Conservation (phyloP, 257 asterid species). For the Forsythia suspensa region DNA sequence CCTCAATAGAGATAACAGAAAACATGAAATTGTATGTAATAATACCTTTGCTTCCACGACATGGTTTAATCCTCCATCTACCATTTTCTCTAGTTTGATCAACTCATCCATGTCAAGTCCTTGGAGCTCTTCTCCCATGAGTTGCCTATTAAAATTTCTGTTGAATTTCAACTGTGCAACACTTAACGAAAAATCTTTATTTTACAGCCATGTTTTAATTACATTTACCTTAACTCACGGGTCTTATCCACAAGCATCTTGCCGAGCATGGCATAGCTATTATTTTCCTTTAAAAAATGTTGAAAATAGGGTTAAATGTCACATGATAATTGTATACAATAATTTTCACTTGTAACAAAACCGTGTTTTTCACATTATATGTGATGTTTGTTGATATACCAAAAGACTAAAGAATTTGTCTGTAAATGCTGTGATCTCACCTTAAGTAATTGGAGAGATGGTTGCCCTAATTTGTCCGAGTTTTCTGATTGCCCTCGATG, state of each 20-base stretch:
- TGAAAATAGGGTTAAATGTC: not conserved
- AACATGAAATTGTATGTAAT: not conserved
- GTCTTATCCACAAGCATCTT: conserved; percentile 49
- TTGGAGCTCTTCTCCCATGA: conserved; percentile 71
- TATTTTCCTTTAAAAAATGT: conserved; percentile 27
- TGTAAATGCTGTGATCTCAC: conserved; percentile 23
- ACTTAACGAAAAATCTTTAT: not conserved
- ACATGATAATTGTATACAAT: not conserved
- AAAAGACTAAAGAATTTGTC: not conserved
- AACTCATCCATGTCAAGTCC: conserved; percentile 64
- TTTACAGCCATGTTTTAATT: not conserved
- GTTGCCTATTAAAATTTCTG: conserved; percentile 40
- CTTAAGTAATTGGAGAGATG: conserved; percentile 28
- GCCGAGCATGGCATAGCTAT: conserved; percentile 32
- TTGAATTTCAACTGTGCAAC: not conserved
- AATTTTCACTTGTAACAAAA: no score
- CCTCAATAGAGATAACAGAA: not conserved
- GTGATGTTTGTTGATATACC: not conserved
- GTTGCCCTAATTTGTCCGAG: conserved; percentile 31
- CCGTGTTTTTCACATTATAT: not conserved
- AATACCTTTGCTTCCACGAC: conserved; percentile 52
- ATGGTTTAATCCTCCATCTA: conserved; percentile 56
- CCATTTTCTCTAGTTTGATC: conserved; percentile 63
- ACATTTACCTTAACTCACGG: conserved; percentile 55
- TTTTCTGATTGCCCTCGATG: conserved; percentile 39